Conservation (phyloP, 208 protist genomes). For the Leishmania mexicana region DNA sequence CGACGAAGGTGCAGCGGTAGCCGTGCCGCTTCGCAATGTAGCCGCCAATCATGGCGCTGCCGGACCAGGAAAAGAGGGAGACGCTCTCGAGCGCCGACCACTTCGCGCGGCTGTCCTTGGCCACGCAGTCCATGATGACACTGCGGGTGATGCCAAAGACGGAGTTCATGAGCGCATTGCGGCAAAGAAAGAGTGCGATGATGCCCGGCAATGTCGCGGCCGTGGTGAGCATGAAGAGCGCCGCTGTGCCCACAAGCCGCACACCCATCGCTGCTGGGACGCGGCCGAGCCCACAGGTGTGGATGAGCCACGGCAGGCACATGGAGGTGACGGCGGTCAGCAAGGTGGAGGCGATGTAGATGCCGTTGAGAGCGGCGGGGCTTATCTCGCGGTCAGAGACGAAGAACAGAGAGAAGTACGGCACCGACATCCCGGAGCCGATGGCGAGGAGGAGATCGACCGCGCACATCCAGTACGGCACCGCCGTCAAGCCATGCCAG, state of each 20-base stretch:
- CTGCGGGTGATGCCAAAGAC: slow-evolving; percentile 62
- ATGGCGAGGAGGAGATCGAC: slow-evolving; percentile 52
- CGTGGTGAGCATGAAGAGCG: slow-evolving; percentile 31
- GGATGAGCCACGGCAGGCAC: slow-evolving; percentile 26
- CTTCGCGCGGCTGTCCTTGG: slow-evolving; percentile 41
- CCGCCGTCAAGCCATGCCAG: slow-evolving; percentile 9
- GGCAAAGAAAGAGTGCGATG: slow-evolving; percentile 37
- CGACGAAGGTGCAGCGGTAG: slow-evolving; percentile 49
- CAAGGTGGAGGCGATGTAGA: slow-evolving; percentile 39
- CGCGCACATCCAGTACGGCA: slow-evolving; percentile 57
- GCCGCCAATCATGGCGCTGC: slow-evolving; percentile 63
- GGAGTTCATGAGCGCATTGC: slow-evolving; percentile 72
- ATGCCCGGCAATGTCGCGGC: slow-evolving; percentile 12
- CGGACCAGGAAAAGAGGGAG: slow-evolving; percentile 63
- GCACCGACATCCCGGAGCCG: slow-evolving; percentile 60
- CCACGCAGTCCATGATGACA: slow-evolving; percentile 73
- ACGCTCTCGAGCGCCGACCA: slow-evolving; percentile 78
- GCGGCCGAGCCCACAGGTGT: slow-evolving; percentile 19
- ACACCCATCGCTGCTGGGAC: slow-evolving; percentile 38
- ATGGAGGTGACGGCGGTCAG: slow-evolving; percentile 32
- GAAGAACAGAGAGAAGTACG: slow-evolving; percentile 57
- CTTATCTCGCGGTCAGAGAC: slow-evolving; percentile 18
- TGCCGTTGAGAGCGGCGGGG: slow-evolving; percentile 35
- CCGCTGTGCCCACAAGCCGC: slow-evolving; percentile 36
- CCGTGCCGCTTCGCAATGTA: slow-evolving; percentile 41